Conservation (phyloP, 495 filamentous ascomycete genomes). For the Hypoxylon fuscum region DNA sequence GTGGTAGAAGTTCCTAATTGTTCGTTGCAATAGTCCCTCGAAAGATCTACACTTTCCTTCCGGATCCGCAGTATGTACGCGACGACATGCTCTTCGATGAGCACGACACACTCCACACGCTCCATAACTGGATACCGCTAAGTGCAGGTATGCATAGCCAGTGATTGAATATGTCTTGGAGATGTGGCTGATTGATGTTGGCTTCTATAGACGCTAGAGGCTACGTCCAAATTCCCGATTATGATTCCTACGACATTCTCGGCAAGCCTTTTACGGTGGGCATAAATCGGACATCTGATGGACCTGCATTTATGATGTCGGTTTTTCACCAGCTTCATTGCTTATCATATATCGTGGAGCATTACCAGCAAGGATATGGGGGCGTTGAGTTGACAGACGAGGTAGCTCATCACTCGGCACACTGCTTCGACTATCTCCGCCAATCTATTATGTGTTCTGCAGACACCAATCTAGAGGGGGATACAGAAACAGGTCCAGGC, state of each 20-base stretch:
- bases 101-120: slow-evolving; percentile 48
- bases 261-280: slow-evolving; percentile 48
- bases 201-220: slow-evolving; percentile 48
- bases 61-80: slow-evolving; percentile 49
- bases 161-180: not conserved
- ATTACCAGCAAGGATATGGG: slow-evolving; percentile 52
- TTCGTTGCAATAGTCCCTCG: slow-evolving; percentile 45
- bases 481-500: slow-evolving; percentile 52
- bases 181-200: not conserved
- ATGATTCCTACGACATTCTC: slow-evolving; percentile 46
- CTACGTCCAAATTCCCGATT: slow-evolving; percentile 50
- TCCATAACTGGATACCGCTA: slow-evolving; percentile 57
- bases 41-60: slow-evolving; percentile 53
- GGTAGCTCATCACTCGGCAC: slow-evolving; percentile 55
- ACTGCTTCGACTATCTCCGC: slow-evolving; percentile 61
- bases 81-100: slow-evolving; percentile 57
- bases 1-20: slow-evolving; percentile 5
- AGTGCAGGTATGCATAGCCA: slow-evolving; percentile 43
- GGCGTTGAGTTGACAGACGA: slow-evolving; percentile 50
- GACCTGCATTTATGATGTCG: slow-evolving; percentile 59
- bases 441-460: slow-evolving; percentile 58
- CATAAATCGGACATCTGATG: slow-evolving; percentile 46
- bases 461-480: slow-evolving; percentile 58
- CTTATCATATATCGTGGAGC: slow-evolving; percentile 55
- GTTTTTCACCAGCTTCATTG: slow-evolving; percentile 65